Base-by-base conservation (phyloP, 2,329 filamentous ascomycete species). In the Penicillium sp. region DNA sequence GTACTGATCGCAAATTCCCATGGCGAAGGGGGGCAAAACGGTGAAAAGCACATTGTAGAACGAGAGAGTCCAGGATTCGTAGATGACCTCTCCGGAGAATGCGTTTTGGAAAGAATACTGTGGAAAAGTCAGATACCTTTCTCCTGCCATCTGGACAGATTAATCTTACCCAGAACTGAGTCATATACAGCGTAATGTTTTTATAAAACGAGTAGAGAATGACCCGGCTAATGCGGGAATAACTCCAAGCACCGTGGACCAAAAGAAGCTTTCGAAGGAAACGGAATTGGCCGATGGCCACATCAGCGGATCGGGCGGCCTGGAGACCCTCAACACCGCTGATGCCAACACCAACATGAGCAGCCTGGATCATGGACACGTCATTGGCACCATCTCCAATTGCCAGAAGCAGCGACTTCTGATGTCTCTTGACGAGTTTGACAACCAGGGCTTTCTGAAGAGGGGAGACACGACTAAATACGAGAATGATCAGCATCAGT, bases 21-120 rank as follows among this genome's bases (percentile, higher is more conserved):
- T 84, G 1, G 88, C 91, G 45, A 98, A 84, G 1, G 93, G 93
- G 11, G 93, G 93, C 13, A 96, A 74, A 14, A 94, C 86, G 0
- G 93, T 98, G 72, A 94, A 98, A 65, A 98, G 86, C 65, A 98
- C 89, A 73, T 98, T 98, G 77, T 96, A 98, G 72, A 97, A 94
- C 6, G 91, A 95, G n/a, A 98, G 74, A 0, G 90, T 96, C 94
- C 94, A 98, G 7, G 93, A 97, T 70, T 98, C 93, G 77, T 90
- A 97, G 62, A 98, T 97, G 62, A 97, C 88, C 64, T 96, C 85
- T 36, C 93, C 93, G 1, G 91, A 97, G 68, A 97, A 98, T 51
- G 87, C 87, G 66, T 98, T 98, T 78, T 95, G 89, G 74, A 98
- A 98, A 0, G 89, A 87, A 69, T 93, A 97, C 86, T 90, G 44